These are phyloP conservation scores for Cicer bijugum DNA, from an alignment of 306 rosid genomes.

Conservation along the genomic window DNA sequence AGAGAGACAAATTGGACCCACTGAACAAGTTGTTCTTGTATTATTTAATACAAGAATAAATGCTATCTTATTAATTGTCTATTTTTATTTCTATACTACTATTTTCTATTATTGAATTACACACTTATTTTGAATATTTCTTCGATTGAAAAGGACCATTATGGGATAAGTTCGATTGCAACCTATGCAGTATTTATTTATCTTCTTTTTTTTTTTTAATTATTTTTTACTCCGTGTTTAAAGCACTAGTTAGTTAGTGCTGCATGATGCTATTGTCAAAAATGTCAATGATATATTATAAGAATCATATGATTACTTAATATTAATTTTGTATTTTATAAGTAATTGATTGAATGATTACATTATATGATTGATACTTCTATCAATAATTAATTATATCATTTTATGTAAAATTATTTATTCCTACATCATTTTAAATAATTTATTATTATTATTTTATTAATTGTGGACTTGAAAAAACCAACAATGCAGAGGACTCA, in stretches of 20 bases:
- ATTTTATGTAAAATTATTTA: too few species aligned
- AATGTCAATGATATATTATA: neutral
- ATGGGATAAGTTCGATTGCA: conserved; percentile 39
- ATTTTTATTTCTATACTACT: neutral
- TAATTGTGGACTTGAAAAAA: too few species aligned
- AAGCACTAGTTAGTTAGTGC: neutral
- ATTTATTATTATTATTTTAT: too few species aligned
- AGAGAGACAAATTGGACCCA: conserved; percentile 36
- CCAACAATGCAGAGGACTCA: too few species aligned
- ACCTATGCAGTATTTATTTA: neutral
- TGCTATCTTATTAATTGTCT: neutral
- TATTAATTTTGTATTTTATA: too few species aligned
- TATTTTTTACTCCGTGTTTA: neutral
- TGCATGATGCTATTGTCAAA: neutral
- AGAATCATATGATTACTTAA: neutral
- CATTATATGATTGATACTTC: too few species aligned
- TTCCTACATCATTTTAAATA: too few species aligned
- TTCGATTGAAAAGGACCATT: neutral
- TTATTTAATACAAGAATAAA: conserved; percentile 24
- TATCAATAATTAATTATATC: too few species aligned
- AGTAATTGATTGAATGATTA: too few species aligned
- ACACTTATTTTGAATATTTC: conserved; percentile 3
- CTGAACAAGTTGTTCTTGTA: neutral
- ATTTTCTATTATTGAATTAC: neutral
- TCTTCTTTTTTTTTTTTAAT: neutral